Evolutionary conservation across 257 asterid species (phyloP), one percentile per base, ranked within the genome.

Genomic region (Fraxinus quadrangulata): DNA sequence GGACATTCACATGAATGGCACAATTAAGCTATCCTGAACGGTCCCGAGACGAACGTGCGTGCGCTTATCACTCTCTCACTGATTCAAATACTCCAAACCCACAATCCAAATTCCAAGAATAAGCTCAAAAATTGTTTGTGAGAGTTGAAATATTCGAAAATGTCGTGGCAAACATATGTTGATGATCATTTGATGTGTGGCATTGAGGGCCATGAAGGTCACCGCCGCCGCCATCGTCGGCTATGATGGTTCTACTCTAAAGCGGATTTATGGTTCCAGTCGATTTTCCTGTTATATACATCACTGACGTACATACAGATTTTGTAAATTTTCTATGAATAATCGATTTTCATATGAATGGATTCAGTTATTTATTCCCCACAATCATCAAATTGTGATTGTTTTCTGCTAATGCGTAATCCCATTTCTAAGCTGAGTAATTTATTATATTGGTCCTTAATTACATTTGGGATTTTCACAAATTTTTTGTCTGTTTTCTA

Each of bases 181-280:
- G 91, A 87, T 51, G 92, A 89, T 1, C 91, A 89, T n/a, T 81
- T 89, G 85, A 85, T 89, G 92, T 85, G 89, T 12, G 92, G 85
- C 7, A 79, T 89, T 69, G 92, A 89, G 59, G 89, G 86, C 2
- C 75, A 86, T 23, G 51, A 82, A 0, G 92, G 87, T 71, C 78
- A 51, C 89, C 47, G 71, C 89, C 24, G 88, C 92, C 0, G 92
- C 90, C 71, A 89, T 89, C 81, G 77, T 89, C 72, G 90, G 91
- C 42, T 88, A 76, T 72, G 92, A 89, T 75, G 91, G 89, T 19
- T 63, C 0, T 23, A 21, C 17, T 9, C 2, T 61, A 23, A 24
- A 0, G 16, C 68, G 2, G 34, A 51, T 51, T 14, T 17, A 5
- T 19, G n/a, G 17, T 13, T 49, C n/a, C 21, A 30, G 31, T 30